A percentile compares a stretch with the other conserved stretches of the same genome.
These are phyloP conservation scores for Wolfiporia cocos DNA, from an alignment of 1,284 basidiomycete genomes.

Conservation along the genomic window DNA sequence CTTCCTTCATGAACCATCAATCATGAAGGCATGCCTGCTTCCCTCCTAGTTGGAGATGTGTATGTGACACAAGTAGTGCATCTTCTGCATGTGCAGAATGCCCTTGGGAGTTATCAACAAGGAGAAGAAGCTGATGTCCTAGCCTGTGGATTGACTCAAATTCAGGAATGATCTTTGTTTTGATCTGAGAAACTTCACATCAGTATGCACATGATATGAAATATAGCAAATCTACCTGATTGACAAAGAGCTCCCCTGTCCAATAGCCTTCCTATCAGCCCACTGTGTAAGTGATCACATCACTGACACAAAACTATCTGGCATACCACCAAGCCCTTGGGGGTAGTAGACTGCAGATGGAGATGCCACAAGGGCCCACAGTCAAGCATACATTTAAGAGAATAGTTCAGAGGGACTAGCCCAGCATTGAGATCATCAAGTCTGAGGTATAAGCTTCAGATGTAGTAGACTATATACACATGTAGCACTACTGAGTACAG, in stretches of 20 bases:
- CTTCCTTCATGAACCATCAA: constrained; percentile 26
- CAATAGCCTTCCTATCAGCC: constrained; percentile 35
- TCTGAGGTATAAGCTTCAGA: too few species aligned
- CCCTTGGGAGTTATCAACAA: constrained; percentile 35
- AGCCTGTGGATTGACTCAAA: constrained; percentile 28
- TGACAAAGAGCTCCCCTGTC: constrained; percentile 32
- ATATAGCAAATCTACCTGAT: constrained; percentile 26
- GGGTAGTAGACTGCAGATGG: too few species aligned
- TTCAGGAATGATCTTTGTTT: constrained; percentile 31
- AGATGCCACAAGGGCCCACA: too few species aligned
- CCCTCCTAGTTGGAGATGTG: background rate
- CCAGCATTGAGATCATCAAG: too few species aligned
- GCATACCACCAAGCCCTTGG: too few species aligned
- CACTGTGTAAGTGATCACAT: constrained; percentile 14
- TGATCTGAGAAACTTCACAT: constrained; percentile 8
- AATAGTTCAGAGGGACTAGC: too few species aligned
- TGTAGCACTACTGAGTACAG: too few species aligned
- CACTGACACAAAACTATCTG: too few species aligned
- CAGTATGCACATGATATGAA: background rate
- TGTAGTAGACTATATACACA: too few species aligned
- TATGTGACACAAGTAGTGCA: background rate
- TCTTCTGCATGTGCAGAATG: constrained; percentile 1
- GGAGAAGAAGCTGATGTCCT: constrained; percentile 27
- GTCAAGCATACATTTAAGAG: too few species aligned
- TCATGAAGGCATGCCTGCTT: background rate